Percentiles rank a stretch among this genome's conserved stretches.
Evolutionary conservation across 2,329 filamentous ascomycete species (phyloP).

Genomic region (Xenoacremonium recifei): DNA sequence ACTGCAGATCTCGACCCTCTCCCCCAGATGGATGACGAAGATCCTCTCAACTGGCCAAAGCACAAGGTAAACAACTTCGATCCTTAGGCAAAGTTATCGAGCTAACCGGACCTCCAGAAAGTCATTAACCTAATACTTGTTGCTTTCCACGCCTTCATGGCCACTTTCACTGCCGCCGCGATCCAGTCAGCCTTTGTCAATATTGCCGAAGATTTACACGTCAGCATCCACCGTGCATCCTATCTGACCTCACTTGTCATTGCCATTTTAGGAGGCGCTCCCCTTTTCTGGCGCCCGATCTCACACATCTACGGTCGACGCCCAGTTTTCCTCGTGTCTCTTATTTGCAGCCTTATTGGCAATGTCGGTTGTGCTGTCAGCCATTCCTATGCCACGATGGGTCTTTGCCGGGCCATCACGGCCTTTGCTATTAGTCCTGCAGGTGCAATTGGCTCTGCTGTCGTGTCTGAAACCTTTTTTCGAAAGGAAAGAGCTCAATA

Average conservation of each 20-base stretch:
- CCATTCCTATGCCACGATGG: conserved; percentile 46
- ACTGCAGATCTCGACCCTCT: conserved; percentile 11
- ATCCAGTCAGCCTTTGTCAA: conserved; percentile 54
- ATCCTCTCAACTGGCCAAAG: conserved; percentile 15
- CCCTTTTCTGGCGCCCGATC: conserved; percentile 56
- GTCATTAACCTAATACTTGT: conserved; percentile 50
- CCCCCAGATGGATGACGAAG: conserved; percentile 10
- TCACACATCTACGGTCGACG: conserved; percentile 53
- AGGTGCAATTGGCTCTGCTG: conserved; percentile 21
- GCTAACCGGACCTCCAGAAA: too few species aligned
- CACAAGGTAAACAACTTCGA: conserved; percentile 7
- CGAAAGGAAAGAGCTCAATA: conserved; percentile 10
- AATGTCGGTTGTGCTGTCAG: conserved; percentile 53
- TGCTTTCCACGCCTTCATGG: conserved; percentile 57
- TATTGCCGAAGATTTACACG: conserved; percentile 49
- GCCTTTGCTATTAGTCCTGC: conserved; percentile 56
- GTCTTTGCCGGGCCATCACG: conserved; percentile 46
- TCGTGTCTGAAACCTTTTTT: conserved; percentile 19
- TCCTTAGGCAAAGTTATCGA: too few species aligned
- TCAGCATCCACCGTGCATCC: conserved; percentile 45
- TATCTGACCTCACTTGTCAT: conserved; percentile 44
- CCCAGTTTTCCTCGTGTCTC: conserved; percentile 50
- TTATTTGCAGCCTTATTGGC: conserved; percentile 43
- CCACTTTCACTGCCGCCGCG: conserved; percentile 51
- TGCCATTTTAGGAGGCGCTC: conserved; percentile 15